Base-by-base conservation (phyloP, 2,329 filamentous ascomycete genomes). In the Cytospora piceae region DNA sequence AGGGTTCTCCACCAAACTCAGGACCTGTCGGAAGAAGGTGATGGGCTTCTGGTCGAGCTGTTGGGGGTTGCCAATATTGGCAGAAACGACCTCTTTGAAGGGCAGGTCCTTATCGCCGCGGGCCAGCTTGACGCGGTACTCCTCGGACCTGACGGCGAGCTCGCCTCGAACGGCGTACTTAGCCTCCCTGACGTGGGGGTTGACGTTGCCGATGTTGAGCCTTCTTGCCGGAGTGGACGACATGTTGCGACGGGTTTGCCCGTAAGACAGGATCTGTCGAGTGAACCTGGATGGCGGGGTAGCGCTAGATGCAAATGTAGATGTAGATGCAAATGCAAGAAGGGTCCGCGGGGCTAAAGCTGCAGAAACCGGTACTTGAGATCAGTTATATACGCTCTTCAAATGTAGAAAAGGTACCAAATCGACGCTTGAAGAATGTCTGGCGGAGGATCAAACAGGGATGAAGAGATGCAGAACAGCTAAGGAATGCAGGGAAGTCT, bases 11-110 rank as follows among this genome's bases (percentile, higher is more conserved):
- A 98, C 80, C 69, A 99, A 79, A 80, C 93, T 96, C 74, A 95
- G 86, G 32, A 99, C 95, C 81, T 99, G 94, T 72, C 95, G 90
- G 87, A 99, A 97, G 85, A 97, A 99, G 72, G 95, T 99, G 74
- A 99, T 94, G 74, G 95, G 95, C 84, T 98, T 96, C 85, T 99
- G 95, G 81, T 97, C 95, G 69, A 99, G 88, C 81, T 99, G 95
- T 80, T 99, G 95, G 4, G 95, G 95, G 83, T 99, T 99, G 75
- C 95, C 95, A 75, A 99, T 99, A 82, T 99, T 99, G 80, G 95
- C 95, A 69, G 92, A 94, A 81, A 99, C 94, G 78, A 99, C 90
- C 67, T 93, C 86, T 73, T 92, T 84, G 79, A 99, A 99, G 58
- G 95, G 94, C 59, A 98, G 84, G 74, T 77, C 77, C 66, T 74